Base-by-base conservation (phyloP, 139 green algal species). In the Picochlorum sp. region DNA sequence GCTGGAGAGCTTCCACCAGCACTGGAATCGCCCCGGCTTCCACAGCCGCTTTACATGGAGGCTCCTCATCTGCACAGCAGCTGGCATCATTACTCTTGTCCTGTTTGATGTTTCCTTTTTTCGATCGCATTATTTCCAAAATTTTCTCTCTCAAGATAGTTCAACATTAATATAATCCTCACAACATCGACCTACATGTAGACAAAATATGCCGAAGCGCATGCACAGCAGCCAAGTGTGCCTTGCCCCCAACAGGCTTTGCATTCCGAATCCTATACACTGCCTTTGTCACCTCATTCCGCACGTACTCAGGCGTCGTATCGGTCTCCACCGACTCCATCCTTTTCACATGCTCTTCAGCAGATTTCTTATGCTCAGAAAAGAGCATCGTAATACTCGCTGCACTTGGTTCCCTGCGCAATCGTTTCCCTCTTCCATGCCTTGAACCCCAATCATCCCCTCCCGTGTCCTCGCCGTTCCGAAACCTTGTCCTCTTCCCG, bases 1-100 rank as follows among this genome's bases (percentile, higher is more conserved):
- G 65, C 64, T 75, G 64, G 35, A 70, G 50, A 9, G 57, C 69
- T 8, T 50, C 39, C 43, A 63, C 41, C 20, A 69, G 57, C 47
- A 60, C 32, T 3, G 67, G 67, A 25, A 74, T 64, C 4, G 51
- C 67, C 7, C 59, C 67, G 10, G 52, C 51, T 37, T 59, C 57
- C 24, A 57, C 36, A 6, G 30, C 26, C n/a, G 24, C 45, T 25
- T 22, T 13, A 33, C 26, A 22, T 10, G 65, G 58, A 28, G 31
- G 22, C 18, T 61, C 26, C 8, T 58, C 66, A 30, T 39, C n/a
- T n/a, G n/a, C n/a, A n/a, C n/a, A n/a, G n/a, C n/a, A n/a, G n/a
- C n/a, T n/a, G n/a, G n/a, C n/a, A n/a, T n/a, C n/a, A n/a, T n/a
- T n/a, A n/a, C 22, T 5, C 28, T 28, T 63, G 35, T n/a, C n/a